Evolutionary conservation across 1,284 basidiomycete genomes (phyloP).

Genomic region (Abortiporus biennis): DNA sequence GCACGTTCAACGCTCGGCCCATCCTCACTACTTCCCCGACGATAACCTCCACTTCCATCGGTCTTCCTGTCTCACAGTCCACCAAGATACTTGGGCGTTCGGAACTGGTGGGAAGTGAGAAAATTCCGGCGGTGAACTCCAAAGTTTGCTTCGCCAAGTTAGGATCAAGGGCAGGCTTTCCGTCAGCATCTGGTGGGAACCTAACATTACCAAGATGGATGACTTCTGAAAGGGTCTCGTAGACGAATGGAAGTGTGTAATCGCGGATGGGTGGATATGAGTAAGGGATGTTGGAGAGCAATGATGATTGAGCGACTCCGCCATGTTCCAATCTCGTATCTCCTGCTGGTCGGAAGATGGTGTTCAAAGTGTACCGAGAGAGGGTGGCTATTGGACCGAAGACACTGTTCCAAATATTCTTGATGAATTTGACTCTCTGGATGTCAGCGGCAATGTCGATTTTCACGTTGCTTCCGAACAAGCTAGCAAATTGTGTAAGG

Average conservation of each 20-base stretch:
- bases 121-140: constrained; percentile 30
- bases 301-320: constrained; percentile 26
- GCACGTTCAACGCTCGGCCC: constrained; percentile 39
- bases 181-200: constrained; percentile 40
- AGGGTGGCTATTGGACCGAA: constrained; percentile 50
- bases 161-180: constrained; percentile 31
- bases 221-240: constrained; percentile 42
- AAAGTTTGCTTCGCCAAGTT: constrained; percentile 34
- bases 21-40: constrained; percentile 55
- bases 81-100: constrained; percentile 59
- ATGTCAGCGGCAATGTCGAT: constrained; percentile 55
- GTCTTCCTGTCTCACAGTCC: constrained; percentile 44
- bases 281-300: constrained; percentile 31
- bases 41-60: constrained; percentile 64
- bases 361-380: constrained; percentile 41
- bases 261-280: constrained; percentile 31
- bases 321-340: no score
- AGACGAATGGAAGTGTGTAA: constrained; percentile 42
- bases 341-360: constrained; percentile 48
- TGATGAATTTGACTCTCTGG: constrained; percentile 53
- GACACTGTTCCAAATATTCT: constrained; percentile 61
- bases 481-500: constrained; percentile 39
- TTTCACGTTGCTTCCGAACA: constrained; percentile 41
- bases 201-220: constrained; percentile 40
- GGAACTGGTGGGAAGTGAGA: constrained; percentile 34